These are phyloP conservation scores for Colletotrichum tropicicola DNA, from an alignment of 2,329 filamentous ascomycete genomes.

Conservation along the genomic window DNA sequence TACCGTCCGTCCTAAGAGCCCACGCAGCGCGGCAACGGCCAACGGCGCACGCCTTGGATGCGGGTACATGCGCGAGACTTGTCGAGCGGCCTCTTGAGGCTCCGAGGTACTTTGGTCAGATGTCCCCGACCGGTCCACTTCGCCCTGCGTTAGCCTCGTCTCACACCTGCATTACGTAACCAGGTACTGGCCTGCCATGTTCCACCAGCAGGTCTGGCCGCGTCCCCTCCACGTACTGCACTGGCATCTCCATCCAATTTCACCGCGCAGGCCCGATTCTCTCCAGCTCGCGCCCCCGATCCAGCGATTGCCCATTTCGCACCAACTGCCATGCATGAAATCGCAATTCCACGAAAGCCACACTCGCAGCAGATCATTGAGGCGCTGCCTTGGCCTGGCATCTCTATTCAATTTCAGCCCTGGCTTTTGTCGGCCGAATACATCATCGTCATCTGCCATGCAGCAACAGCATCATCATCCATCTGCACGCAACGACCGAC, in stretches of 20 bases:
- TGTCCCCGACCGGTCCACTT: slow-evolving; percentile 1
- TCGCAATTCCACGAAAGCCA: slow-evolving; percentile 29
- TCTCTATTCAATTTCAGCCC: slow-evolving; percentile 19
- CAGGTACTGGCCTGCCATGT: slow-evolving; percentile 7
- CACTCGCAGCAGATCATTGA: slow-evolving; percentile 29
- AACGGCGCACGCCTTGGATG: no score
- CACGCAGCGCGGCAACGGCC: no score
- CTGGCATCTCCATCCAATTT: slow-evolving; percentile 26
- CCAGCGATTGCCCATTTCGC: slow-evolving; percentile 7
- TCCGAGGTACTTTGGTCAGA: slow-evolving; percentile 21
- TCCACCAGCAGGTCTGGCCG: background rate
- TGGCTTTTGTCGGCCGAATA: background rate
- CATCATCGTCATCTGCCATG: slow-evolving; percentile 8
- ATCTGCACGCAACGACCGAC: no score
- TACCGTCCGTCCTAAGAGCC: background rate
- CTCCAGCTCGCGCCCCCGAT: background rate
- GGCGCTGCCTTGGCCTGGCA: slow-evolving; percentile 15
- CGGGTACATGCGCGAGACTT: background rate
- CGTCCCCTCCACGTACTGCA: slow-evolving; percentile 18
- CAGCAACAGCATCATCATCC: no score
- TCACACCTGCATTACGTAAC: slow-evolving; percentile 19
- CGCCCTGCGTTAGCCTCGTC: background rate
- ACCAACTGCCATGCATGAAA: no score
- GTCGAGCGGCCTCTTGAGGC: background rate
- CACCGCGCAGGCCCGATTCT: slow-evolving; percentile 6